A percentile compares a stretch with the other conserved stretches of the same genome.
Conservation (phyloP, 768 basidiomycete genomes). For the Rhizopogon vinicolor region DNA sequence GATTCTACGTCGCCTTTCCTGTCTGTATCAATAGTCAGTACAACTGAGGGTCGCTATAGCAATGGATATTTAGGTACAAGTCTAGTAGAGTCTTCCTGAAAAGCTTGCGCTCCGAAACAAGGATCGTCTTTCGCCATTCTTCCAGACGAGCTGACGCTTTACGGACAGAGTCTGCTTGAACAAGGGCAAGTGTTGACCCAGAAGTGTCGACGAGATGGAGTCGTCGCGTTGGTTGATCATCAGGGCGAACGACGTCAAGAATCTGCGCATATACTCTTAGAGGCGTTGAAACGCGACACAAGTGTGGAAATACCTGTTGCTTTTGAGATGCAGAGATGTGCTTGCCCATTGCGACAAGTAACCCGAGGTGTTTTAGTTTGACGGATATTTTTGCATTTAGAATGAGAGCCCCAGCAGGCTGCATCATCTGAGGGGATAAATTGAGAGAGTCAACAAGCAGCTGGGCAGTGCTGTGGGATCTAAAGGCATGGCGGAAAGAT, state of each 20-base stretch:
- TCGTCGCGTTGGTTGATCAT: constrained; percentile 1
- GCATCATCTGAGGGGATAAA: constrained; percentile 28
- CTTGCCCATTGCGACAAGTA: constrained; percentile 63
- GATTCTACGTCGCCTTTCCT: constrained; percentile 72
- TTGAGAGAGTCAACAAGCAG: constrained; percentile 63
- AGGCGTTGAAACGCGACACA: not conserved
- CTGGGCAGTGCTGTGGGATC: constrained; percentile 64
- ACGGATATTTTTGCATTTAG: constrained; percentile 39
- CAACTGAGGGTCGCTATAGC: not conserved
- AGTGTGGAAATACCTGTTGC: constrained; percentile 50
- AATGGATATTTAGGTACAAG: constrained; percentile 37
- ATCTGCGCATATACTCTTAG: constrained; percentile 36
- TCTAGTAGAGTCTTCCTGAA: constrained; percentile 70
- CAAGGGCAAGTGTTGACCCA: constrained; percentile 12
- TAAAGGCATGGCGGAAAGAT: constrained; percentile 70
- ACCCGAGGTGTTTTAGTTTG: constrained; percentile 66
- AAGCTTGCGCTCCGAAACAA: constrained; percentile 65
- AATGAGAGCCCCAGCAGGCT: not conserved
- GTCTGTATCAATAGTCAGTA: constrained; percentile 37
- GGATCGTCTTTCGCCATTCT: constrained; percentile 72
- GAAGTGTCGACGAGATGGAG: not conserved
- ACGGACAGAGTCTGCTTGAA: constrained; percentile 39
- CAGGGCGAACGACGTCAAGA: constrained; percentile 47
- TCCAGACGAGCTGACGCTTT: constrained; percentile 60
- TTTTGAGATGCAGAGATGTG: constrained; percentile 62